Evolutionary conservation across 208 protist genomes (phyloP).

Genomic region (Leishmania arabica): DNA sequence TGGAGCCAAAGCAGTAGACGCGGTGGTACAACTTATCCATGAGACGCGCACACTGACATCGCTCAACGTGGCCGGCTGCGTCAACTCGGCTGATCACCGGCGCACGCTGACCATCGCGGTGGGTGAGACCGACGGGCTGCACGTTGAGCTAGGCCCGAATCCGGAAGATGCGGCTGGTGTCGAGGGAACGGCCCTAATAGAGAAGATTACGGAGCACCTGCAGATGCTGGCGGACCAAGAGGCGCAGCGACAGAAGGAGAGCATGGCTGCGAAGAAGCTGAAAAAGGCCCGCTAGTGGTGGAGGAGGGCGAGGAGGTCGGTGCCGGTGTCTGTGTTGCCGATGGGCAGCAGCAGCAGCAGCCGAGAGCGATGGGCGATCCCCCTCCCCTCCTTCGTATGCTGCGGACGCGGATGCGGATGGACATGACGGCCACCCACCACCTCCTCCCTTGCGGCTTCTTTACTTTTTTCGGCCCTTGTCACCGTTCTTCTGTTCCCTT

Average conservation of each 20-base stretch:
- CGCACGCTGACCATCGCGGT: constrained; percentile 57
- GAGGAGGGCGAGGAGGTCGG: background rate
- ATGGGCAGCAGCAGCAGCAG: background rate
- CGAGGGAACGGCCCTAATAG: constrained; percentile 23
- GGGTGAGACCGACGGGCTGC: constrained; percentile 69
- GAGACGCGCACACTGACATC: constrained; percentile 70
- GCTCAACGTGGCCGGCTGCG: constrained; percentile 67
- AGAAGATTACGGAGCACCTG: constrained; percentile 68
- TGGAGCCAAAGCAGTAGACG: constrained; percentile 56
- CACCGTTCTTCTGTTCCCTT: background rate
- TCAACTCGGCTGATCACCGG: constrained; percentile 58
- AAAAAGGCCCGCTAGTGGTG: constrained; percentile 17
- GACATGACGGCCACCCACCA: background rate
- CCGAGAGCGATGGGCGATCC: background rate
- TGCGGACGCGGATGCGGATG: background rate
- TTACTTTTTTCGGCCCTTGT: too few species aligned
- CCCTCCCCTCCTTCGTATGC: background rate
- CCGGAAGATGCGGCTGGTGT: constrained; percentile 28
- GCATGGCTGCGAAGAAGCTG: constrained; percentile 21
- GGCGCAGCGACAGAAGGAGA: constrained; percentile 56
- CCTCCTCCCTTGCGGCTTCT: background rate
- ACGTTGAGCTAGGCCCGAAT: constrained; percentile 70
- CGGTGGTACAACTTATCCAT: constrained; percentile 47
- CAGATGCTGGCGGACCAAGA: constrained; percentile 72
- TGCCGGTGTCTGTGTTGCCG: background rate